Evolutionary conservation across 2,329 filamentous ascomycete genomes (phyloP), one percentile per base, ranked within the genome.

Genomic region (Leptodontidium sp.): DNA sequence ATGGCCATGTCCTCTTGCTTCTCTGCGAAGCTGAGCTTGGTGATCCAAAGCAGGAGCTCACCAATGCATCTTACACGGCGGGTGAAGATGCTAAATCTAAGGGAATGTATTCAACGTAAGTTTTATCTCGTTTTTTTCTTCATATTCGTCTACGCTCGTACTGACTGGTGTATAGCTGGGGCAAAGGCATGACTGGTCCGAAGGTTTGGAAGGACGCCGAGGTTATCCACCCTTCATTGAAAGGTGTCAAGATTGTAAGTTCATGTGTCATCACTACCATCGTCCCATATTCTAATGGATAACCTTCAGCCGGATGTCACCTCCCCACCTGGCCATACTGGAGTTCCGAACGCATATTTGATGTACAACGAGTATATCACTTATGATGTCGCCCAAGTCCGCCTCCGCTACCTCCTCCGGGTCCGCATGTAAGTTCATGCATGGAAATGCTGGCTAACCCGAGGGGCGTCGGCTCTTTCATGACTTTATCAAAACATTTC

Each of bases 11-110:
- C 0, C 83, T 97, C 2, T 83, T 97, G 4, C 85, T 97, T 21
- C 88, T 97, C 1, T 97, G 93, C 75, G 93, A 97, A 76, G 93
- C 92, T 4, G 91, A 94, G 80, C 85, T 97, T 2, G 93, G 94
- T 6, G 80, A 90, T 43, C 93, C 93, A 0, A 89, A 95, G 82
- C 86, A 91, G 68, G 84, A 90, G 74, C 84, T 94, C 2, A 83
- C 80, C 0, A 0, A 82, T 14, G 79, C 87, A 1, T 86, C 87
- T 24, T 93, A 88, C 76, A 80, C 82, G 8, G 93, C 93, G 0
- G 90, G 86, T 0, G 84, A 88, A 5, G 83, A 85, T 49, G 91
- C 91, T 0, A 88, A 87, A 70, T 78, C 81, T 2, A 80, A 85
- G 1, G 89, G 89, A 64, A 65, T 72, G 64, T 50, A 17, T 85